phyloP scores from a whole-genome alignment of 768 basidiomycete genomes.

The Auriscalpium vulgare region DNA sequence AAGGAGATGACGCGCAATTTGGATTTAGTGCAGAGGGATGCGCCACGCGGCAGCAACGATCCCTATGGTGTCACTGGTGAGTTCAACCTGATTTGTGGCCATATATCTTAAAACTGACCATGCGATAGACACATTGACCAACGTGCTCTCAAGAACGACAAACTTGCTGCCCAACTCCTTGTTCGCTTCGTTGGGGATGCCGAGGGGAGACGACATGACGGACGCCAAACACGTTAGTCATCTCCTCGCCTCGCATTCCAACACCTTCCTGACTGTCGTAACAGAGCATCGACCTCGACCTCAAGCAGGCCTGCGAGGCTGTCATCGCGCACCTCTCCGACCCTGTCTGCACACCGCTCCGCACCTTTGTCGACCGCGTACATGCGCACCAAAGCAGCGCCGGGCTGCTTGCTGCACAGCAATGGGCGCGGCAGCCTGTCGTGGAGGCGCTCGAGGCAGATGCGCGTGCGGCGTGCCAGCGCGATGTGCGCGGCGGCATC shows the following conservation, averaged over 20 bases:
- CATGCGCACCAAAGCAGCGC: conserved; percentile 20
- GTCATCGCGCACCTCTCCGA: conserved; percentile 61
- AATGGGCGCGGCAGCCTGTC: conserved; percentile 43
- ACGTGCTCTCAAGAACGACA: conserved; percentile 53
- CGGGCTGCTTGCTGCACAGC: conserved; percentile 28
- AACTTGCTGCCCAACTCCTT: conserved; percentile 58
- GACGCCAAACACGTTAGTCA: conserved; percentile 64
- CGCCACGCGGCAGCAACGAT: conserved; percentile 34
- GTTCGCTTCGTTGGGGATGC: conserved; percentile 63
- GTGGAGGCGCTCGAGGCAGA: conserved; percentile 39
- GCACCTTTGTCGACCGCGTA: conserved; percentile 53
- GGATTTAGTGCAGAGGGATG: conserved; percentile 46
- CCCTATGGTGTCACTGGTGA: conserved; percentile 54
- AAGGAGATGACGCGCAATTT: conserved; percentile 83
- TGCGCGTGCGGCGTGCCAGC: conserved; percentile 49
- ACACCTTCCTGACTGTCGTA: neutral
- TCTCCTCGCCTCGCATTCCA: neutral
- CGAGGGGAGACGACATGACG: conserved; percentile 51
- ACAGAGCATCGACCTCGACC: conserved; percentile 80
- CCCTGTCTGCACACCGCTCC: conserved; percentile 51
- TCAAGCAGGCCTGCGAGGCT: conserved; percentile 80
- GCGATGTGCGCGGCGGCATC: conserved; percentile 47
- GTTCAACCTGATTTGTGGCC: conserved; percentile 8
- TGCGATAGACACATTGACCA: conserved; percentile 43
- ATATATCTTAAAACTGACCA: conserved; percentile 1